Evolutionary conservation across 2,329 filamentous ascomycete species (phyloP).

Genomic region (Aspergillus arachidicola): DNA sequence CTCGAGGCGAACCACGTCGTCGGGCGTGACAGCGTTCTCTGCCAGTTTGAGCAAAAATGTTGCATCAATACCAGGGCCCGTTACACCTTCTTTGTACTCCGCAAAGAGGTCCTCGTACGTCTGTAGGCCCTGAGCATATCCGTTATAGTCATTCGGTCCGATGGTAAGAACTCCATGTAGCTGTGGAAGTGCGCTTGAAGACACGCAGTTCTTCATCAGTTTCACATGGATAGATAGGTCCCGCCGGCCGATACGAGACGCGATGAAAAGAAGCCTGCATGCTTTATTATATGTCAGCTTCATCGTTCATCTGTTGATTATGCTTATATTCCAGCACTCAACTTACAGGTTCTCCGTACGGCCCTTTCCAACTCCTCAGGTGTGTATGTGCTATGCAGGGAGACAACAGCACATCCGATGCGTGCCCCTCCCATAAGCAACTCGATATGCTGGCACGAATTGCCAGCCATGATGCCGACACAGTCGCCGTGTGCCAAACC

Average conservation of each 20-base stretch:
- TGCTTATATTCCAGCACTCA: no score
- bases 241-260: no score
- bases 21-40: not conserved
- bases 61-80: not conserved
- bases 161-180: not conserved
- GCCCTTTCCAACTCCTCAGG: not conserved
- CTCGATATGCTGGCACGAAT: not conserved
- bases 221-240: no score
- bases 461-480: not conserved
- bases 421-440: not conserved
- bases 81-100: not conserved
- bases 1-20: not conserved
- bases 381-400: not conserved
- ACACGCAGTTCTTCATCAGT: not conserved
- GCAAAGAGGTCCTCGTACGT: not conserved
- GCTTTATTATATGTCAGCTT: no score
- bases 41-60: not conserved
- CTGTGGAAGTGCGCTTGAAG: not conserved
- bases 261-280: no score
- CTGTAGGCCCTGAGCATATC: not conserved
- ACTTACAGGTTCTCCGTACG: not conserved
- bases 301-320: no score
- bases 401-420: not conserved
- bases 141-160: not conserved
- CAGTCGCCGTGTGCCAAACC: not conserved